Percentiles rank a stretch among this genome's conserved stretches.
phyloP scores from a whole-genome alignment of 805 yeast species.

The Wickerhamiella sorbophila region DNA sequence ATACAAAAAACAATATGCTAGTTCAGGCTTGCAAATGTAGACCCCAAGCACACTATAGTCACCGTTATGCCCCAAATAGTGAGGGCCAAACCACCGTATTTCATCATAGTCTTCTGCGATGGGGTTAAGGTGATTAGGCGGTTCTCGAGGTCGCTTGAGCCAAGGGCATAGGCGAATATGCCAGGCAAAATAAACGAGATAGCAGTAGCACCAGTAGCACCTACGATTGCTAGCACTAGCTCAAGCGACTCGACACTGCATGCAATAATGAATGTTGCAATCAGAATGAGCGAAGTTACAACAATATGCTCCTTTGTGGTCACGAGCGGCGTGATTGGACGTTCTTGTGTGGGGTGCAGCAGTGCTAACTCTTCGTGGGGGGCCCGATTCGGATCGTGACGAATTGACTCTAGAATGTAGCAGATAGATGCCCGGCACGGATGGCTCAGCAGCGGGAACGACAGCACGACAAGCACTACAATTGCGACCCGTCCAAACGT shows the following conservation, averaged over 20 bases:
- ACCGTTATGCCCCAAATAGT: slow-evolving; percentile 56
- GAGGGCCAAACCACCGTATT: slow-evolving; percentile 40
- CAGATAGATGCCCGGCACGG: slow-evolving; percentile 77
- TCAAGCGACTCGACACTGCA: slow-evolving; percentile 59
- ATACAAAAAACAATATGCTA: no score
- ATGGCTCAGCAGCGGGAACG: slow-evolving; percentile 83
- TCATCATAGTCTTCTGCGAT: slow-evolving; percentile 4
- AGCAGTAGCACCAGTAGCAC: slow-evolving; percentile 86
- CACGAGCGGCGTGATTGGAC: background rate
- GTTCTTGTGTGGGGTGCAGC: slow-evolving; percentile 4
- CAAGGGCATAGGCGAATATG: slow-evolving; percentile 60
- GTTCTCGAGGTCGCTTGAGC: slow-evolving; percentile 28
- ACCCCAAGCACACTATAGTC: slow-evolving; percentile 49
- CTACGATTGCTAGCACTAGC: slow-evolving; percentile 71
- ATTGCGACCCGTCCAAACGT: slow-evolving; percentile 71
- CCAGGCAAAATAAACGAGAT: slow-evolving; percentile 88
- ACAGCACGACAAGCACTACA: slow-evolving; percentile 61
- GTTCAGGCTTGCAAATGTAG: slow-evolving; percentile 18
- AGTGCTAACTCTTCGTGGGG: slow-evolving; percentile 4
- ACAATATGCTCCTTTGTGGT: slow-evolving; percentile 21
- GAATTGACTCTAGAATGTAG: slow-evolving; percentile 42
- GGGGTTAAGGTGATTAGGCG: slow-evolving; percentile 9
- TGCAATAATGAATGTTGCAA: slow-evolving; percentile 49
- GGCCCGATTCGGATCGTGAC: background rate
- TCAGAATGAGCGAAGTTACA: slow-evolving; percentile 34